These are phyloP conservation scores for Cercospora sp. DNA, from an alignment of 2,329 filamentous ascomycete genomes.

Conservation along the genomic window DNA sequence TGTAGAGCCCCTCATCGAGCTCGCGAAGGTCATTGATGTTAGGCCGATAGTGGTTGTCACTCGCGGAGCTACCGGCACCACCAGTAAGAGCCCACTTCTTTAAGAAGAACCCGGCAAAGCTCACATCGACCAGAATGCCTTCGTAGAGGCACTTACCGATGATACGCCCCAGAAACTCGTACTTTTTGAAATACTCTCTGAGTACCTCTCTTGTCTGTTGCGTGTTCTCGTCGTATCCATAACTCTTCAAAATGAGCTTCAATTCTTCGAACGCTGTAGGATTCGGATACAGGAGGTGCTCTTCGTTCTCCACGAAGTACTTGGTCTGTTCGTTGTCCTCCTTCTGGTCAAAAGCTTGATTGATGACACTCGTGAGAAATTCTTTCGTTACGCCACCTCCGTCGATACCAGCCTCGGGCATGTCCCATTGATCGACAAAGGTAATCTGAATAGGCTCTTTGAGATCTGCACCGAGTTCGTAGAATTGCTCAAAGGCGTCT, in stretches of 20 bases:
- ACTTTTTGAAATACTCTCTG: conserved; percentile 62
- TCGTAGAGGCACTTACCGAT: conserved; percentile 98
- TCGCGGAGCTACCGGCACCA: conserved; percentile 61
- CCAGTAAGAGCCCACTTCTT: conserved; percentile 88
- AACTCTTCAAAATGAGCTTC: conserved; percentile 13
- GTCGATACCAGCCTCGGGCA: conserved; percentile 88
- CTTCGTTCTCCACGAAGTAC: conserved; percentile 80
- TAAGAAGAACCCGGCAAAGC: conserved; percentile 93
- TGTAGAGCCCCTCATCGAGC: conserved; percentile 86
- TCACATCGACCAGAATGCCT: conserved; percentile 88
- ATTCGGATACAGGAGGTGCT: conserved; percentile 86
- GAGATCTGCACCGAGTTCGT: conserved; percentile 72
- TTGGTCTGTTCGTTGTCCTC: conserved; percentile 26
- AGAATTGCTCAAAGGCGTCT: conserved; percentile 84
- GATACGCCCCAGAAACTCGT: conserved; percentile 88
- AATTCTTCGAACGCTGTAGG: conserved; percentile 55
- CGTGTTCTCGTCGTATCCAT: conserved; percentile 16
- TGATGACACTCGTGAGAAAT: conserved; percentile 85
- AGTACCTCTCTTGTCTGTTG: conserved; percentile 18
- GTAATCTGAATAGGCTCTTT: conserved; percentile 97
- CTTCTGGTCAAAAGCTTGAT: conserved; percentile 72
- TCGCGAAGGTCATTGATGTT: conserved; percentile 93
- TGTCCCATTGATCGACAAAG: conserved; percentile 88
- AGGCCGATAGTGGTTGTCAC: conserved; percentile 75
- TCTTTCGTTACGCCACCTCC: conserved; percentile 97